Evolutionary conservation across 352 stramenopile genomes (phyloP).

Genomic region (Pythium scleroteichum): DNA sequence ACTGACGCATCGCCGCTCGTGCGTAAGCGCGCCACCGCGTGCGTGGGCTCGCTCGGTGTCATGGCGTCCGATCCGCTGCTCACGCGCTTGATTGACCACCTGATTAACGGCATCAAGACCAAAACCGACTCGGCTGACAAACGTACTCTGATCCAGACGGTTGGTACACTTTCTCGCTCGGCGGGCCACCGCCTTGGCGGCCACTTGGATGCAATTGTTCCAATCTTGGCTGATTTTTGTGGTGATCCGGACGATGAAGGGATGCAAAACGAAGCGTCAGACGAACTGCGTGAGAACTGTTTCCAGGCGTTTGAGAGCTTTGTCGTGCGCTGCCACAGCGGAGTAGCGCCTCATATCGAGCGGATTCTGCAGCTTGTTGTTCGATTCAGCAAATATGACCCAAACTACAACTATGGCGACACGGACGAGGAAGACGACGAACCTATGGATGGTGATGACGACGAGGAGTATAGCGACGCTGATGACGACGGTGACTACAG

Average conservation of each 20-base stretch:
- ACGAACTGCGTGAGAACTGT: constrained; percentile 97
- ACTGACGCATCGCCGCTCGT: constrained; percentile 85
- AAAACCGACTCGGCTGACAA: constrained; percentile 73
- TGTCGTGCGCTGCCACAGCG: constrained; percentile 94
- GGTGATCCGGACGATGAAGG: constrained; percentile 91
- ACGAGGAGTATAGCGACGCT: constrained; percentile 78
- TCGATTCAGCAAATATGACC: constrained; percentile 97
- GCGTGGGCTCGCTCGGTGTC: constrained; percentile 93
- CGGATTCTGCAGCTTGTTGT: constrained; percentile 90
- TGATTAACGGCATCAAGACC: constrained; percentile 91
- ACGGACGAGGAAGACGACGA: constrained; percentile 90
- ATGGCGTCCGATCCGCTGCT: constrained; percentile 95
- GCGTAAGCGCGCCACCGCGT: constrained; percentile 95
- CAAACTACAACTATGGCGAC: constrained; percentile 98
- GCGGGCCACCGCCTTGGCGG: constrained; percentile 95
- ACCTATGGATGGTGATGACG: constrained; percentile 84
- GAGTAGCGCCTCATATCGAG: constrained; percentile 95
- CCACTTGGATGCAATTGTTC: constrained; percentile 95
- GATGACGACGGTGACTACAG: constrained; percentile 91
- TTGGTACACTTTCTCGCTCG: constrained; percentile 95
- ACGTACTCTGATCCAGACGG: constrained; percentile 95
- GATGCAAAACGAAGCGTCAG: constrained; percentile 92
- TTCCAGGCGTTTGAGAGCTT: constrained; percentile 99
- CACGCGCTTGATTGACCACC: constrained; percentile 90
- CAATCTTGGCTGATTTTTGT: constrained; percentile 95